Evolutionary conservation across 176 grass and related monocot species (phyloP), one percentile per base, ranked within the genome.

Genomic region (Avena atlantica): DNA sequence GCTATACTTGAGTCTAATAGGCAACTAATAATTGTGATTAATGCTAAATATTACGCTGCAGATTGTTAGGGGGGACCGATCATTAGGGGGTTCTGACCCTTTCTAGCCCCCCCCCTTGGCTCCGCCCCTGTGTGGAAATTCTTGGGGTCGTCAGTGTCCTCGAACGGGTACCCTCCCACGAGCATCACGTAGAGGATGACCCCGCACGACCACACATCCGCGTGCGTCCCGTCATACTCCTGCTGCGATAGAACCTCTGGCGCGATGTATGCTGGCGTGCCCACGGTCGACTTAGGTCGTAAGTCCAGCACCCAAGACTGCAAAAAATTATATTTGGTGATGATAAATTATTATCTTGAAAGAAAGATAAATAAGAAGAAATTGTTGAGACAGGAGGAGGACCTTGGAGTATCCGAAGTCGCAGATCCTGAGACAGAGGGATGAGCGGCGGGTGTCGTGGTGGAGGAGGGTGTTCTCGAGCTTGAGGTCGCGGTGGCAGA

Each of bases 161-260:
- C 91, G 83, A 97, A 97, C 4, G 95, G 93, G 90, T 97, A 97
- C 0, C 93, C 91, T 1, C 95, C 95, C 4, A 97, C 95, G 24
- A 97, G 91, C 95, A 97, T 97, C 16, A 97, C 93, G 83, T 91
- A 95, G 24, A 97, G 89, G 14, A 93, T 97, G 20, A 95, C 95
- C 23, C 93, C 95, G 87, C 95, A 97, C 1, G 95, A 97, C 95
- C 95, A 97, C 21, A 97, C 95, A 80, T 97, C 95, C 66, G 93
- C 93, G 84, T 91, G 92, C 93, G 88, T 96, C 20, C 94, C 94
- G 75, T 96, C 94, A 50, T 96, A 96, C 53, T 93, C 89, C 0
- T 85, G 85, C 0, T 84, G 65, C 9, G 85, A 90, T 0, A 96
- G 78, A 52, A 96, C 94, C 89, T 96, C 94, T 1, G 94, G 94